These are phyloP conservation scores for Aspergillus asperescens DNA, from an alignment of 495 filamentous ascomycete species.

Conservation along the genomic window DNA sequence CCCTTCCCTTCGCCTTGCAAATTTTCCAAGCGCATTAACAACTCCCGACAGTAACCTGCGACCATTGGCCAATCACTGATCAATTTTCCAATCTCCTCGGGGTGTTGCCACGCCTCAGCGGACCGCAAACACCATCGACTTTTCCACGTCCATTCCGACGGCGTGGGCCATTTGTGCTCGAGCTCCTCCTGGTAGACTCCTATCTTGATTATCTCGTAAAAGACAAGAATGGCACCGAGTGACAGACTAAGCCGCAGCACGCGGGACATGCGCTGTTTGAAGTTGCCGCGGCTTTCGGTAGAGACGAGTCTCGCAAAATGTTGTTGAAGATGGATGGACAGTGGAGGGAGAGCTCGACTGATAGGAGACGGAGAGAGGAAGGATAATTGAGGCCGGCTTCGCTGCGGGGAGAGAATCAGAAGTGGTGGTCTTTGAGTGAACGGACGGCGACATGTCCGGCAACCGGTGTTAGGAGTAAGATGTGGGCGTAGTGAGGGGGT, in stretches of 20 bases:
- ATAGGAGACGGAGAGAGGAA: slow-evolving; percentile 59
- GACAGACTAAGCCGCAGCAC: slow-evolving; percentile 53
- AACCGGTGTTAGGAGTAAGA: not conserved
- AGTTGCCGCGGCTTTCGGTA: slow-evolving; percentile 64
- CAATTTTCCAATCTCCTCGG: slow-evolving; percentile 42
- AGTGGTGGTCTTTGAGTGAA: slow-evolving; percentile 48
- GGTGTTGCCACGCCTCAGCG: slow-evolving; percentile 52
- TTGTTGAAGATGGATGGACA: slow-evolving; percentile 42
- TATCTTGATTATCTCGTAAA: slow-evolving; percentile 49
- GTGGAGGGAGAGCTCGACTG: slow-evolving; percentile 29
- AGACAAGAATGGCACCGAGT: slow-evolving; percentile 50
- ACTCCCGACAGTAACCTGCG: slow-evolving; percentile 46
- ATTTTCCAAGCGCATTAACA: slow-evolving; percentile 61
- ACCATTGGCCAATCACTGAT: slow-evolving; percentile 62
- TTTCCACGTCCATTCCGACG: slow-evolving; percentile 65
- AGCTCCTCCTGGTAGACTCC: slow-evolving; percentile 62
- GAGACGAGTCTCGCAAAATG: slow-evolving; percentile 66
- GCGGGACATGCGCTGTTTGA: slow-evolving; percentile 57
- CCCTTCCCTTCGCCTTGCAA: slow-evolving; percentile 60
- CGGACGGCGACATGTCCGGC: slow-evolving; percentile 20
- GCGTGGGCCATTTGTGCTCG: slow-evolving; percentile 69
- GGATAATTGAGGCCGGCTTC: slow-evolving; percentile 68
- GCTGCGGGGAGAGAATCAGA: slow-evolving; percentile 43
- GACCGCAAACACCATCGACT: slow-evolving; percentile 56
- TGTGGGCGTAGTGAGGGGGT: slow-evolving; percentile 15